Conservation (phyloP, 176 grass and related monocot species). For the Cenchrus americanus region DNA sequence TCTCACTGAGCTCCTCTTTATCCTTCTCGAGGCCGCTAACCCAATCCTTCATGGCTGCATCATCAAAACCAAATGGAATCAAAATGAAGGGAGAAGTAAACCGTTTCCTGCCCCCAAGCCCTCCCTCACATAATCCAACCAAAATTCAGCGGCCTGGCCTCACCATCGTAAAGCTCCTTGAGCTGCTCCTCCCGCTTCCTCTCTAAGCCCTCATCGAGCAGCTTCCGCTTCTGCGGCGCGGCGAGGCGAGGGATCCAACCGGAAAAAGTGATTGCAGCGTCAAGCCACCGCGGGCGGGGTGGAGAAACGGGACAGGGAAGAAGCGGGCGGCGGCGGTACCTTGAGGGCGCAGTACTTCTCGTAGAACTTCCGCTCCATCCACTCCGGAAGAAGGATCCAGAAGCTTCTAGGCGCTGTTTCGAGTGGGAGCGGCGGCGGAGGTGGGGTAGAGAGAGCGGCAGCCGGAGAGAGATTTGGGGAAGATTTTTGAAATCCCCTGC, state of each 20-base stretch:
- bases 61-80: slow-evolving; percentile 10
- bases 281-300: not conserved
- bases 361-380: slow-evolving; percentile 54
- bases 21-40: slow-evolving; percentile 42
- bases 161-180: slow-evolving; percentile 51
- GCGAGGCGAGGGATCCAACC: not conserved
- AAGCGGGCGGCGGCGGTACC: slow-evolving; percentile 27
- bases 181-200: slow-evolving; percentile 13
- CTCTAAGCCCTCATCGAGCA: slow-evolving; percentile 40
- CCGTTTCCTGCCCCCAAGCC: not conserved
- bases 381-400: not conserved
- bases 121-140: not conserved
- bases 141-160: not conserved
- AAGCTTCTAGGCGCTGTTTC: slow-evolving; percentile 18
- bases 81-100: not conserved
- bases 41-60: slow-evolving; percentile 43
- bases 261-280: not conserved
- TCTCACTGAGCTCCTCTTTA: slow-evolving; percentile 43
- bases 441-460: not conserved
- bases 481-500: slow-evolving; percentile 12
- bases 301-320: not conserved
- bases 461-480: not conserved
- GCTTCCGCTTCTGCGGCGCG: slow-evolving; percentile 58
- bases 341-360: slow-evolving; percentile 52
- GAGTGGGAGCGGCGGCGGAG: not conserved